Evolutionary conservation across 805 yeast genomes (phyloP).

Genomic region (Lachancea thermotolerans): DNA sequence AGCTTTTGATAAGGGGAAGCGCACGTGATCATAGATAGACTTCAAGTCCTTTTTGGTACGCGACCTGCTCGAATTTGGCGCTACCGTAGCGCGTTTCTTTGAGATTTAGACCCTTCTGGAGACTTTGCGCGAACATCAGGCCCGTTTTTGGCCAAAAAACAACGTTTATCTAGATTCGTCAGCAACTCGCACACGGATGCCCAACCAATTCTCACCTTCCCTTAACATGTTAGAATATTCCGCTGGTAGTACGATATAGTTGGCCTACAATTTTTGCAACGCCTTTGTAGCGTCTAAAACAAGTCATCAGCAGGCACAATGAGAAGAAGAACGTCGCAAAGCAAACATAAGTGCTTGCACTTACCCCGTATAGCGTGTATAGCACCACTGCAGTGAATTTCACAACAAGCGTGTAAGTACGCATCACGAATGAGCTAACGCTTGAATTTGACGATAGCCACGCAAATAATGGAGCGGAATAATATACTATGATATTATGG

Average conservation of each 20-base stretch:
- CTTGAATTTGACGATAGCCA: constrained; percentile 5
- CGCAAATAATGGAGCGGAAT: constrained; percentile 18
- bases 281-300: constrained; percentile 22
- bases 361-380: constrained; percentile 24
- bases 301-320: constrained; percentile 24
- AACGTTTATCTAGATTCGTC: too few species aligned
- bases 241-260: constrained; percentile 3
- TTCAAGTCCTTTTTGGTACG: too few species aligned
- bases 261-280: constrained; percentile 14
- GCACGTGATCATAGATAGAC: too few species aligned
- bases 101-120: too few species aligned
- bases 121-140: too few species aligned
- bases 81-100: too few species aligned
- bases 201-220: too few species aligned
- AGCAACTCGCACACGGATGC: too few species aligned
- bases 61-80: too few species aligned
- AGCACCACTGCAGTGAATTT: constrained; percentile 18
- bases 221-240: constrained; percentile 2
- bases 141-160: too few species aligned
- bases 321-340: constrained; percentile 28
- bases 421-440: neutral
- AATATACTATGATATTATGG: constrained; percentile 27
- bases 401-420: constrained; percentile 14
- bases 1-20: too few species aligned
- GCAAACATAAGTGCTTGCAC: constrained; percentile 26